Evolutionary conservation across 1,284 basidiomycete species (phyloP).

Genomic region (Vanrija humicola): DNA sequence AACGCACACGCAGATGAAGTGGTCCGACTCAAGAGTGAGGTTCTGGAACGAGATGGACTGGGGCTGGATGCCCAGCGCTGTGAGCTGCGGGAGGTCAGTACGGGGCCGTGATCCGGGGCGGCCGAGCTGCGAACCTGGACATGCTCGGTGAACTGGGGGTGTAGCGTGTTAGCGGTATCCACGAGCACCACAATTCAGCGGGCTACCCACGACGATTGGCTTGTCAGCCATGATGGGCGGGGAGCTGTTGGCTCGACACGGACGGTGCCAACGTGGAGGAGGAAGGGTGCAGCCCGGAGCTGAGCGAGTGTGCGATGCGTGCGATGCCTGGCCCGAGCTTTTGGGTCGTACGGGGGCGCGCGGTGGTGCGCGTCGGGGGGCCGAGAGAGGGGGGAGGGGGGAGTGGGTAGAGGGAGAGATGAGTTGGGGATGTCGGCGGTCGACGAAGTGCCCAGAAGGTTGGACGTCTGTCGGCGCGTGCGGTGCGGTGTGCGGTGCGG

Average conservation of each 20-base stretch:
- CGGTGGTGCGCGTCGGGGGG: not conserved
- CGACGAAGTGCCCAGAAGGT: no score
- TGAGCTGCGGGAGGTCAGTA: constrained; percentile 61
- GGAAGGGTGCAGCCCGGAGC: not conserved
- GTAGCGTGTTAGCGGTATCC: constrained; percentile 5
- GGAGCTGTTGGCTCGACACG: not conserved
- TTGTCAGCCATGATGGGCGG: constrained; percentile 43
- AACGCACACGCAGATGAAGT: constrained; percentile 74
- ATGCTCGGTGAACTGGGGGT: constrained; percentile 50
- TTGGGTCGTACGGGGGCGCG: not conserved
- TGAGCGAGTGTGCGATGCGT: not conserved
- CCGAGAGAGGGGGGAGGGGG: not conserved
- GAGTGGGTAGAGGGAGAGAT: not conserved
- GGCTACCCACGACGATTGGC: constrained; percentile 41
- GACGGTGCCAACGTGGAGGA: constrained; percentile 7
- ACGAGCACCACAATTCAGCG: not conserved
- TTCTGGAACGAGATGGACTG: constrained; percentile 97
- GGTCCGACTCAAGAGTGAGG: constrained; percentile 92
- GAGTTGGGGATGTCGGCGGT: not conserved
- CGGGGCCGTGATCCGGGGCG: not conserved
- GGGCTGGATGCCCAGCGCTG: constrained; percentile 91
- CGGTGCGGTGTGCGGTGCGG: no score
- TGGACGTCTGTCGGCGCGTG: no score
- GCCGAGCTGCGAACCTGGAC: constrained; percentile 22
- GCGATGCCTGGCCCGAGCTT: not conserved